These are phyloP conservation scores for Vitis riparia DNA, from an alignment of 164 flowering plant species.

Conservation along the genomic window DNA sequence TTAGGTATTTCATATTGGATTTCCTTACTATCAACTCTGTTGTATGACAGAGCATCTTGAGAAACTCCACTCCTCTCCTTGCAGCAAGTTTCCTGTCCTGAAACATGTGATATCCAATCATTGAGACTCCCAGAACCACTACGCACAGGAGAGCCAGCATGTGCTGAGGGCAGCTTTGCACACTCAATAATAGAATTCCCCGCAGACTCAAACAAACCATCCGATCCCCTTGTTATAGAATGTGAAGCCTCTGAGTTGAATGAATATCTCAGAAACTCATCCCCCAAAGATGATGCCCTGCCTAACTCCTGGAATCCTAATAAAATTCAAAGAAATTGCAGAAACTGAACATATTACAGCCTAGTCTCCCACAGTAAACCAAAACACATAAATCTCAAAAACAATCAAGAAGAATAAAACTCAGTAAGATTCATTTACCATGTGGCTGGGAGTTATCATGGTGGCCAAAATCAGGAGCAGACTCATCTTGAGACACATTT, in stretches of 20 bases:
- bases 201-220: slow-evolving; percentile 16
- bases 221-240: slow-evolving; percentile 13
- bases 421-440: slow-evolving; percentile 21
- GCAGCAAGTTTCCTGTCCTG: slow-evolving; percentile 15
- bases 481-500: slow-evolving; percentile 17
- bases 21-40: slow-evolving; percentile 13
- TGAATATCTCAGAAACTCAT: slow-evolving; percentile 3
- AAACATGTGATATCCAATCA: slow-evolving; percentile 23
- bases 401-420: not conserved
- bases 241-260: slow-evolving; percentile 17
- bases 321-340: not conserved
- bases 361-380: slow-evolving; percentile 6
- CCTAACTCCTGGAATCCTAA: slow-evolving; percentile 16
- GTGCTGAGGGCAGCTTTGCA: slow-evolving; percentile 13
- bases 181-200: slow-evolving; percentile 19
- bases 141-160: slow-evolving; percentile 24
- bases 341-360: not conserved
- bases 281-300: slow-evolving; percentile 6
- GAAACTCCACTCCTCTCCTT: slow-evolving; percentile 23
- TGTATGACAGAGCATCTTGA: not conserved
- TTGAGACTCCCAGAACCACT: slow-evolving; percentile 25
- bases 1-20: slow-evolving; percentile 13
- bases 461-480: slow-evolving; percentile 16
- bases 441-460: slow-evolving; percentile 17
- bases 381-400: not conserved